Evolutionary conservation across 345 rosid species (phyloP).

Genomic region (Hibiscus syriacus): DNA sequence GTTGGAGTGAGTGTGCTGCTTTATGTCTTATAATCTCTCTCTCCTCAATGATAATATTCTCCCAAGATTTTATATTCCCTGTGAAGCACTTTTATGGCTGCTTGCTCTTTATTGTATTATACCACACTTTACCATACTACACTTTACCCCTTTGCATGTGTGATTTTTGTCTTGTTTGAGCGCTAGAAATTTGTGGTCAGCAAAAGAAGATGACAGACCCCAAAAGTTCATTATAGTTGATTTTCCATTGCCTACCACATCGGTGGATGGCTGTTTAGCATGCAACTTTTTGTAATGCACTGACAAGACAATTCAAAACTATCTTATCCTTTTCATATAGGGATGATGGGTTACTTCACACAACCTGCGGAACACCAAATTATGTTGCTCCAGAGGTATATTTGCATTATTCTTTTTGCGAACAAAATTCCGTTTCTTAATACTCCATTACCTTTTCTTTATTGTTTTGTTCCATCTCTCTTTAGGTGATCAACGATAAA

Average conservation of each 20-base stretch:
- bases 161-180: not conserved
- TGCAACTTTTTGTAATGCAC: not conserved
- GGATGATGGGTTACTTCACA: constrained; percentile 98
- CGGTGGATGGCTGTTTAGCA: not conserved
- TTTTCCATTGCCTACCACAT: not conserved
- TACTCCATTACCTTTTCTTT: constrained; percentile 3
- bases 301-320: constrained; percentile 7
- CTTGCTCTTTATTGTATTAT: not conserved
- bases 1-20: constrained; percentile 63
- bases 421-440: not conserved
- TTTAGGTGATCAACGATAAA: constrained; percentile 90
- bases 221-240: not conserved
- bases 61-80: not conserved
- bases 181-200: not conserved
- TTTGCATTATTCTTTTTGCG: constrained; percentile 17
- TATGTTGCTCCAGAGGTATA: constrained; percentile 99
- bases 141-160: not conserved
- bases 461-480: constrained; percentile 7
- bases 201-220: not conserved
- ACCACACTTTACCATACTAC: no score
- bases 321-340: constrained; percentile 30
- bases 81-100: not conserved
- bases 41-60: not conserved
- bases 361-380: constrained; percentile 98
- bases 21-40: not conserved